Base-by-base conservation (phyloP, 805 yeast genomes). In the Nakazawaea ernobii region DNA sequence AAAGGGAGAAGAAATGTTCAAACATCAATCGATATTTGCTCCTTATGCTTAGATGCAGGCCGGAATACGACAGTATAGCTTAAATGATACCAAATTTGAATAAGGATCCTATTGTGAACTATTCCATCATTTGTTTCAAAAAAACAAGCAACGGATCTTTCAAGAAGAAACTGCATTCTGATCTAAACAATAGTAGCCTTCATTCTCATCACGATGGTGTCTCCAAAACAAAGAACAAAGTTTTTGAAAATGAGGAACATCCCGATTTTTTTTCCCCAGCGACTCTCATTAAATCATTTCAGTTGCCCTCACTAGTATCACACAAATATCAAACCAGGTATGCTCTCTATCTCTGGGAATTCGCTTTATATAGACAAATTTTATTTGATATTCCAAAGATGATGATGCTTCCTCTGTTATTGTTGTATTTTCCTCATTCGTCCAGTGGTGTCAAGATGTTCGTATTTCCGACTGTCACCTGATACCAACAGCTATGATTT, bases 31-130 rank as follows among this genome's bases (percentile, higher is more conserved):
- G 24, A 35, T 13, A 13, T 17, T 8, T 35, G 37, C 10, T n/a
- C 37, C 20, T 15, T 14, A 4, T n/a, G 24, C 24, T 9, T 13
- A 15, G 14, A 15, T 15, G 17, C n/a, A 39, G 6, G 11, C 44
- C 30, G 44, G 37, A 41, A 32, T 41, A 41, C 44, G 44, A 41
- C 44, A 41, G 44, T 41, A 32, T 24, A 33, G 37, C 29, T 36
- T 20, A 3, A 20, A 20, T 20, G 24, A 20, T 9, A n/a, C 14
- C 10, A 14, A 13, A 35, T 9, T 8, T 14, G 10, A 27, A 8
- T 10, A 8, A n/a, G 14, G 37, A 32, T 41, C 44, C 44, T 41
- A 32, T 33, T 41, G 44, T 30, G 6, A 17, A n/a, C 42, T 39
- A 15, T 29, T 39, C 30, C 35, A 38, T 13, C 10, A n/a, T 13